Evolutionary conservation across 2,329 filamentous ascomycete species (phyloP).

Genomic region (Cryphonectria carpinicola): DNA sequence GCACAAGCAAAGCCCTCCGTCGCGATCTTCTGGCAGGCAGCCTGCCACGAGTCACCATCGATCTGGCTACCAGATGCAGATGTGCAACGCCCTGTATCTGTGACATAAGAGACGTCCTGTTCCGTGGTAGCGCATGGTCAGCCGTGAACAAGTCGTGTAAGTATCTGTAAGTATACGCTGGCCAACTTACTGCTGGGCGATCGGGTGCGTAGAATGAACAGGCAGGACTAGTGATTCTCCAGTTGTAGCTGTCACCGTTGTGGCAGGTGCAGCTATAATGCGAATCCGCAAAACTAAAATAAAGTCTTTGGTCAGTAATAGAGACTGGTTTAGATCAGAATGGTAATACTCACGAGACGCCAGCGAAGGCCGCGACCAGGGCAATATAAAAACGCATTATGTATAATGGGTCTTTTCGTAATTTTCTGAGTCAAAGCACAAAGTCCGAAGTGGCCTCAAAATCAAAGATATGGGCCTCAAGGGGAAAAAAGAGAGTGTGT

Average conservation of each 20-base stretch:
- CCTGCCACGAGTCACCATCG: constrained; percentile 32
- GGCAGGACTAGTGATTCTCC: constrained; percentile 32
- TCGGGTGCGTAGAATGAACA: constrained; percentile 29
- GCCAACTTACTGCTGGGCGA: constrained; percentile 19
- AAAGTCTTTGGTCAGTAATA: neutral
- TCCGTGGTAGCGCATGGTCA: neutral
- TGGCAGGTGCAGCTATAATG: constrained; percentile 32
- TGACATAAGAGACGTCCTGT: constrained; percentile 29
- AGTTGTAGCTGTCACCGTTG: constrained; percentile 35
- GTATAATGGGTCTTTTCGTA: neutral
- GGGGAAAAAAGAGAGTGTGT: neutral
- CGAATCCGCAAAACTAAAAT: constrained; percentile 31
- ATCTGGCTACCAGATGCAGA: constrained; percentile 22
- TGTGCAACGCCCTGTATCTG: constrained; percentile 29
- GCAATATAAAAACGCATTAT: constrained; percentile 21
- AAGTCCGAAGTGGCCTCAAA: neutral
- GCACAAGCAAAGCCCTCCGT: constrained; percentile 30
- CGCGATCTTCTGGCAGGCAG: constrained; percentile 29
- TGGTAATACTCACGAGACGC: constrained; percentile 18
- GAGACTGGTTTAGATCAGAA: neutral
- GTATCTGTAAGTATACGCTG: neutral
- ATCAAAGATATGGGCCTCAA: neutral
- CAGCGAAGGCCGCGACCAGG: constrained; percentile 22
- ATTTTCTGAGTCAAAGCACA: neutral
- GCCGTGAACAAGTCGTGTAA: neutral